Percentiles rank a stretch among this genome's conserved stretches.
These are phyloP conservation scores for Paraleonurus japonicus DNA, from an alignment of 257 asterid species.

Conservation along the genomic window DNA sequence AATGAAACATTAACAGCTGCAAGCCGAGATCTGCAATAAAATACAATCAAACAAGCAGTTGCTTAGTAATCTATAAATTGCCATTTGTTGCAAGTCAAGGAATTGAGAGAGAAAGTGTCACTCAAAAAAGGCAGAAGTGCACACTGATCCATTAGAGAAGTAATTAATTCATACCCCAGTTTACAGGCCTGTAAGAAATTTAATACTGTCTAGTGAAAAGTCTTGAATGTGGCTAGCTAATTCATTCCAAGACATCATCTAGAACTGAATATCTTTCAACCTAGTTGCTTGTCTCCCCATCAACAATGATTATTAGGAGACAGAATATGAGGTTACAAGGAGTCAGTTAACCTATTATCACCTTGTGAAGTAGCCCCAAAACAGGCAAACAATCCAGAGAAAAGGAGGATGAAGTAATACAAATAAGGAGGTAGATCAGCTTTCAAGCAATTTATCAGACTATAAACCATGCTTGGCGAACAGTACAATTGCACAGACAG, in stretches of 20 bases:
- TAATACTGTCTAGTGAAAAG: neutral
- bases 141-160: conserved; percentile 6
- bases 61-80: conserved; percentile 3
- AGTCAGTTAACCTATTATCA: neutral
- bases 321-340: neutral
- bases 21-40: conserved; percentile 48
- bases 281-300: neutral
- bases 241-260: neutral
- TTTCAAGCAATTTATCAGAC: neutral
- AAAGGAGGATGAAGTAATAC: neutral
- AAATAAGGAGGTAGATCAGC: neutral
- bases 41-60: neutral
- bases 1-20: conserved; percentile 56
- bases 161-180: neutral
- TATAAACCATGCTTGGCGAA: conserved; percentile 5
- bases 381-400: neutral
- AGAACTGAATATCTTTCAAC: neutral
- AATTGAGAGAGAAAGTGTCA: neutral
- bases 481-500: neutral
- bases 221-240: neutral
- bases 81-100: neutral
- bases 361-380: neutral
- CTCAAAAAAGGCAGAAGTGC: neutral
- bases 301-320: conserved; percentile 2
- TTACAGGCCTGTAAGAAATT: neutral